Evolutionary conservation across 2,329 filamentous ascomycete species (phyloP), one percentile per base, ranked within the genome.

Genomic region (Apiospora marii): DNA sequence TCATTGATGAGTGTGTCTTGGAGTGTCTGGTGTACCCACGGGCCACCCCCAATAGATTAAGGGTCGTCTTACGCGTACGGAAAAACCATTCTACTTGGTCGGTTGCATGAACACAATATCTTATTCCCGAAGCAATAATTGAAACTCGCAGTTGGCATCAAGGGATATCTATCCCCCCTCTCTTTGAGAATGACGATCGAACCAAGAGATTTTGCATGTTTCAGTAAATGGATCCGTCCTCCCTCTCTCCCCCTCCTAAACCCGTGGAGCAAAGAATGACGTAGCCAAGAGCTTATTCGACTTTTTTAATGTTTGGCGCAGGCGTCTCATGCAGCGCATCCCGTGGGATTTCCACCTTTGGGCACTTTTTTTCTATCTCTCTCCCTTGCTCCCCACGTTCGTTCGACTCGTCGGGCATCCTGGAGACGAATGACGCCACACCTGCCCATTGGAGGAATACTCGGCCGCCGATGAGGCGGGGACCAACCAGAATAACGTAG

Each of bases 1-100:
- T 13, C 34, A n/a, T 30, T 51, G 49, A 51, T 51, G 49, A 51
- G 22, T n/a, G 22, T n/a, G 19, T n/a, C 46, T 48, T 14, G 8
- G 43, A 14, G 14, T 44, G 43, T 44, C 13, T 44, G 43, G 13
- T 5, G 30, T 16, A 16, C 53, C 27, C 53, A 61, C 53, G 53
- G 53, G 53, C 53, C 53, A 61, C 30, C 46, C 46, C 49, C 53
- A 34, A 61, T 61, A 61, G 53, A 61, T 61, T 61, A 61, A 61
- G 53, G 53, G 53, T 61, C 53, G 53, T 19, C 30, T 61, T 61
- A 34, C 53, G 53, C 53, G 53, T 61, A 37, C 27, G n/a, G 8
- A 61, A 37, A 22, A 22, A n/a, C 30, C 53, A 37, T 37, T 61
- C 30, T 37, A 19, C 8, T 22, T 8, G 5, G 16, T 61, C 19